These are phyloP conservation scores for Lichenothelia convexa DNA, from an alignment of 495 filamentous ascomycete species.

Conservation along the genomic window DNA sequence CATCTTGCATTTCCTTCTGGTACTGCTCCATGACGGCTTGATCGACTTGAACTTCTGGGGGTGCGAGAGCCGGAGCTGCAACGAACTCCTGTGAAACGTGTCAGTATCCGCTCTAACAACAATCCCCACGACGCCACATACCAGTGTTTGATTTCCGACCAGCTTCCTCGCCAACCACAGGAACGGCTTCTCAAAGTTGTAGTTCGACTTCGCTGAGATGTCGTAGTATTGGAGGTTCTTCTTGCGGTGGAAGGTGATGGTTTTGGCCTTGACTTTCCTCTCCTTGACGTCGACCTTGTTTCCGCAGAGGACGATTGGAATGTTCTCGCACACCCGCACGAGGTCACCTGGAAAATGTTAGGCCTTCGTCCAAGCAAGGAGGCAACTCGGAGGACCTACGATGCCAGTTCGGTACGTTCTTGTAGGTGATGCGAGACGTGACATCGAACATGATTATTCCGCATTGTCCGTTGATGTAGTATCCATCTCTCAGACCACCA, in stretches of 20 bases:
- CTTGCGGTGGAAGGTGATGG: conserved; percentile 99
- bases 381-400: conserved; percentile 43
- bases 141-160: conserved; percentile 78
- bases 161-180: conserved; percentile 98
- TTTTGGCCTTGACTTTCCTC: conserved; percentile 99
- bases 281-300: conserved; percentile 99
- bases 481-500: conserved; percentile 96
- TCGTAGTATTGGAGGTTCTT: conserved; percentile 99
- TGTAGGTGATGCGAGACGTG: conserved; percentile 99
- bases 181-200: conserved; percentile 99
- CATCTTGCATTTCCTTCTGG: conserved; percentile 72
- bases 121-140: conserved; percentile 27
- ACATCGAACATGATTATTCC: conserved; percentile 99
- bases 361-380: background rate
- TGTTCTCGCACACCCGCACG: conserved; percentile 98
- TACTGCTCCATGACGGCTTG: conserved; percentile 62
- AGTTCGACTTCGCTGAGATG: conserved; percentile 99
- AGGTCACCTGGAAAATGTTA: conserved; percentile 60
- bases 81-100: conserved; percentile 67
- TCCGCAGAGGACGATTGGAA: conserved; percentile 93
- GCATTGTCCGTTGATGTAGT: conserved; percentile 99
- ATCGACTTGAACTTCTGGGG: conserved; percentile 80
- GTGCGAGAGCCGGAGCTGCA: conserved; percentile 81
- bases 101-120: conserved; percentile 3
- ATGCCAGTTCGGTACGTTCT: conserved; percentile 99